These are phyloP conservation scores for Penicillium coprophilum DNA, from an alignment of 495 filamentous ascomycete genomes.

Conservation along the genomic window DNA sequence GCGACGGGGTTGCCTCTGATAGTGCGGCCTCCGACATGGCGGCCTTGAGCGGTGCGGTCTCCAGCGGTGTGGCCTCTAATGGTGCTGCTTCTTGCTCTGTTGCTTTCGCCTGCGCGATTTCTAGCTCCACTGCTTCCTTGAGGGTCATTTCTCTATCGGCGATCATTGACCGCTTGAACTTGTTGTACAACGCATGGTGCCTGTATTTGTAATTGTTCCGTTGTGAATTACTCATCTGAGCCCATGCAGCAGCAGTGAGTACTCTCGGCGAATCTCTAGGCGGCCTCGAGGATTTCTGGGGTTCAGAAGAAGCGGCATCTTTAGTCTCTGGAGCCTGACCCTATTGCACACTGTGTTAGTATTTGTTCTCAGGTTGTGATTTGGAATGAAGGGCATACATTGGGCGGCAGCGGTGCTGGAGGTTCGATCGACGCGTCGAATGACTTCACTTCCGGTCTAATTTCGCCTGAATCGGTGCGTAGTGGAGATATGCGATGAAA, in stretches of 20 bases:
- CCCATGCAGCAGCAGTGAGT: not conserved
- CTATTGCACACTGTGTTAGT: not conserved
- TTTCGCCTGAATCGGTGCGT: constrained; percentile 1
- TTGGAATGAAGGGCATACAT: not conserved
- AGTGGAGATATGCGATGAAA: constrained; percentile 27
- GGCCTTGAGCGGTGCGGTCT: too few relatives aligned
- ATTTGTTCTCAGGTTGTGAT: not conserved
- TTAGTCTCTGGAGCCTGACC: not conserved
- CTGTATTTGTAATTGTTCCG: not conserved
- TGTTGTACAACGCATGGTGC: not conserved
- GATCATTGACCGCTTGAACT: not conserved
- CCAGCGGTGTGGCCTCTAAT: not conserved
- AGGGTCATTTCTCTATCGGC: not conserved
- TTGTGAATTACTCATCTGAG: not conserved
- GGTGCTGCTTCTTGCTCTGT: not conserved
- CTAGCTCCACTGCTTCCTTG: not conserved
- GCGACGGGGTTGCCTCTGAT: not conserved
- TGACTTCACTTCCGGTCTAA: not conserved
- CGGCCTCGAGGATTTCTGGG: not conserved
- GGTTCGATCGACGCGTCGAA: constrained; percentile 2
- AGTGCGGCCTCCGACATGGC: not conserved
- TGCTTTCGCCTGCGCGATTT: not conserved
- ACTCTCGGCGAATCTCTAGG: not conserved
- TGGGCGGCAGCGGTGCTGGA: not conserved
- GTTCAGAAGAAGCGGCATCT: not conserved